Percentiles rank a stretch among this genome's conserved stretches.
Evolutionary conservation across 1,284 basidiomycete species (phyloP).

Genomic region (Peniophora sp.): DNA sequence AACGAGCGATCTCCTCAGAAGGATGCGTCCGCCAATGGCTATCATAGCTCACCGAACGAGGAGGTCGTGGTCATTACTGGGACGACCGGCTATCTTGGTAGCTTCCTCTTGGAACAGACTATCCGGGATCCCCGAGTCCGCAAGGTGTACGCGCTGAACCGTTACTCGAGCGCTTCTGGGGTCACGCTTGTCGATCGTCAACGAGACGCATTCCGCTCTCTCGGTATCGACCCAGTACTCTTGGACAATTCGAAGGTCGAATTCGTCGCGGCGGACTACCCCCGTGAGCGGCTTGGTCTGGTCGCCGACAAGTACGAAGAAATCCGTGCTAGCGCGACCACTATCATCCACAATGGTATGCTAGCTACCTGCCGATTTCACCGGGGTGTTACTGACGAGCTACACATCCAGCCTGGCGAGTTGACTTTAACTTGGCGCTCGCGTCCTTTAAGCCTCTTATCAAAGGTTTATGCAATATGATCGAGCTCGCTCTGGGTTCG

Average conservation of each 20-base stretch:
- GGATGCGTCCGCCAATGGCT: too few species aligned
- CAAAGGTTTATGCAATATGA: background rate
- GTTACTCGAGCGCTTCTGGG: background rate
- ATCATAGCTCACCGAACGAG: background rate
- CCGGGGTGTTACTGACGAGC: too few species aligned
- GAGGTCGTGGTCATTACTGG: slow-evolving; percentile 12
- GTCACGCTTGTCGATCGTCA: background rate
- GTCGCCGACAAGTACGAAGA: slow-evolving; percentile 8
- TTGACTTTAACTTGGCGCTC: background rate
- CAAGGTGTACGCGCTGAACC: slow-evolving; percentile 13
- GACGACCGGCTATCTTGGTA: slow-evolving; percentile 13
- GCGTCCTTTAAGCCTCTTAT: background rate
- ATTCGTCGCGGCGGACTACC: slow-evolving; percentile 5
- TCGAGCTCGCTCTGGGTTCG: background rate
- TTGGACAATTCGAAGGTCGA: slow-evolving; percentile 4
- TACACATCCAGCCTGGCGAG: background rate
- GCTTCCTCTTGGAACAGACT: slow-evolving; percentile 11
- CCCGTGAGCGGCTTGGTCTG: slow-evolving; percentile 8
- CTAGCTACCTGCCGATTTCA: too few species aligned
- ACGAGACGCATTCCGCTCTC: slow-evolving; percentile 3
- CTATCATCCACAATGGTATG: background rate
- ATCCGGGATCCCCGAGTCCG: slow-evolving; percentile 38
- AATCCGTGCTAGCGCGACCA: slow-evolving; percentile 3
- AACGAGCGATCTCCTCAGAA: too few species aligned
- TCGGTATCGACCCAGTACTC: slow-evolving; percentile 5